These are phyloP conservation scores for Sporisorium iseilematis-ciliati DNA, from an alignment of 1,284 basidiomycete genomes.

Conservation along the genomic window DNA sequence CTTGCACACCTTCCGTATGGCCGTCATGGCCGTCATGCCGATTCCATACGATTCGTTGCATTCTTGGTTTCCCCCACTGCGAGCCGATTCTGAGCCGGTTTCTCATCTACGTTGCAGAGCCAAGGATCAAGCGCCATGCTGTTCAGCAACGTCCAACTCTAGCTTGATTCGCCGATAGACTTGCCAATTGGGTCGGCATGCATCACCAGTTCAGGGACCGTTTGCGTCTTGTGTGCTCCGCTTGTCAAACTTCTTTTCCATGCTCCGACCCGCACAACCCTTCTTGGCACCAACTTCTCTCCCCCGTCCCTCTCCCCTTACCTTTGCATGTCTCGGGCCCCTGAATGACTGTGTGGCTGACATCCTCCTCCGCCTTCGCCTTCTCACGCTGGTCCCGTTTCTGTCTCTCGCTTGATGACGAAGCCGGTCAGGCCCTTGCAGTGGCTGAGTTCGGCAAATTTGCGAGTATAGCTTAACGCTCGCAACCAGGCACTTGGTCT, in stretches of 20 bases:
- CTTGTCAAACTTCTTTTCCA: slow-evolving; percentile 11
- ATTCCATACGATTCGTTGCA: neutral
- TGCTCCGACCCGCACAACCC: slow-evolving; percentile 23
- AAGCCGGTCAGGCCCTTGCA: too few species aligned
- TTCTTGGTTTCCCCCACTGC: neutral
- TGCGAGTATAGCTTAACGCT: neutral
- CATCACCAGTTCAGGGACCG: slow-evolving; percentile 17
- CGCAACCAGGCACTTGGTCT: slow-evolving; percentile 1
- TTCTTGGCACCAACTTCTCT: slow-evolving; percentile 37
- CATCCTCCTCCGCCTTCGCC: neutral
- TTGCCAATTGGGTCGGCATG: slow-evolving; percentile 9
- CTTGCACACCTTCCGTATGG: neutral
- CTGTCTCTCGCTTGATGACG: too few species aligned
- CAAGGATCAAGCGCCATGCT: slow-evolving; percentile 17
- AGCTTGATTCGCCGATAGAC: slow-evolving; percentile 10
- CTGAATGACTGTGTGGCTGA: slow-evolving; percentile 3
- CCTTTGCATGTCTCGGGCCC: slow-evolving; percentile 10
- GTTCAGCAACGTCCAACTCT: slow-evolving; percentile 15
- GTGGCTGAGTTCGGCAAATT: neutral
- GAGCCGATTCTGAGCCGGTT: neutral
- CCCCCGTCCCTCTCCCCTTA: neutral
- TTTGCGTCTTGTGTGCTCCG: slow-evolving; percentile 1
- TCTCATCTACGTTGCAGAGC: neutral
- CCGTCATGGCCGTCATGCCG: neutral
- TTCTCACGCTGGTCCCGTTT: too few species aligned